These are phyloP conservation scores for Stachybotrys elegans DNA, from an alignment of 2,329 filamentous ascomycete species.

Conservation along the genomic window DNA sequence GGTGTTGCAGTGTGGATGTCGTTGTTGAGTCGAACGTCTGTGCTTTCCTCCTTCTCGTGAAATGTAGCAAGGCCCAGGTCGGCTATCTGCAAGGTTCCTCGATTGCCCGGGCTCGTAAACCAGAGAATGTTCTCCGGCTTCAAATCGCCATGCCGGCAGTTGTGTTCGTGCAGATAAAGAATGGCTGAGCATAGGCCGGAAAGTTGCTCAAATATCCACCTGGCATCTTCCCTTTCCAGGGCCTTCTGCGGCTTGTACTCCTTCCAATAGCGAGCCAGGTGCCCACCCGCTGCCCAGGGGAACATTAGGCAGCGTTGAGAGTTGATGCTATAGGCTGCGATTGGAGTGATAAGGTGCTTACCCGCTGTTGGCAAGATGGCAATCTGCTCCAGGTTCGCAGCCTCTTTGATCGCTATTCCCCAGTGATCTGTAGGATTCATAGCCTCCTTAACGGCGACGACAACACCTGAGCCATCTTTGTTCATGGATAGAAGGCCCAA, in stretches of 20 bases:
- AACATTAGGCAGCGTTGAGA: not conserved
- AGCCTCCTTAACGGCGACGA: not conserved
- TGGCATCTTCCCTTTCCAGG: not conserved
- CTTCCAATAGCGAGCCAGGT: not conserved
- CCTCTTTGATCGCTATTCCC: not conserved
- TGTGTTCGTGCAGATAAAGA: not conserved
- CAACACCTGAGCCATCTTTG: not conserved
- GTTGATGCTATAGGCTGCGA: not conserved
- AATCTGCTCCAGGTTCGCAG: not conserved
- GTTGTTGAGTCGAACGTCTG: not conserved
- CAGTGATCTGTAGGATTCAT: not conserved
- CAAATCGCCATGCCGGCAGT: constrained; percentile 7
- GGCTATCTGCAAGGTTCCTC: constrained; percentile 5
- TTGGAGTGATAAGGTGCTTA: not conserved
- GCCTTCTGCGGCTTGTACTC: not conserved
- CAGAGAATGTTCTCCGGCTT: constrained; percentile 10
- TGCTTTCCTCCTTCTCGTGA: constrained; percentile 2
- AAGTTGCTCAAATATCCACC: not conserved
- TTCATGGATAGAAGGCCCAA: not conserved
- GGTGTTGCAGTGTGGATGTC: not conserved
- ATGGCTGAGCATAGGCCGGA: not conserved
- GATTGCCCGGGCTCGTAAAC: not conserved
- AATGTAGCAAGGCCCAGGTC: constrained; percentile 6
- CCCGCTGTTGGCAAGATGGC: not conserved
- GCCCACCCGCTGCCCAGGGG: not conserved